Evolutionary conservation across 1,284 basidiomycete genomes (phyloP).

Genomic region (Schizophyllum commune): DNA sequence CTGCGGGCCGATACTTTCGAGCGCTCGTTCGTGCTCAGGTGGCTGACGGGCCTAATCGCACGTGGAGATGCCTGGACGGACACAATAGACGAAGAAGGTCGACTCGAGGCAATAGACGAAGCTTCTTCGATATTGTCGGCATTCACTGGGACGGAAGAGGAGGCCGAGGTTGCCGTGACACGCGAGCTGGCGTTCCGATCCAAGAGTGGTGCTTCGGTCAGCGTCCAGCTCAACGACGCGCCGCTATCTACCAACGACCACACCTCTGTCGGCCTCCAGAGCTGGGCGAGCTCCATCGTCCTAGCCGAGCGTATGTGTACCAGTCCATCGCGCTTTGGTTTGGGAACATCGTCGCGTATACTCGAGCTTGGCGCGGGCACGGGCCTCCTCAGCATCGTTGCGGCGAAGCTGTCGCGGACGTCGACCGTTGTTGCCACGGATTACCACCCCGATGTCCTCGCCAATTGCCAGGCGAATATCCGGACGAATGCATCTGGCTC

Average conservation of each 20-base stretch:
- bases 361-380: conserved; percentile 88
- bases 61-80: conserved; percentile 47
- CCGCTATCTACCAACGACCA: conserved; percentile 65
- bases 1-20: conserved; percentile 41
- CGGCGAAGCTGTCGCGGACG: conserved; percentile 46
- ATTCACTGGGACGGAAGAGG: conserved; percentile 36
- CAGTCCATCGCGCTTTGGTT: conserved; percentile 41
- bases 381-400: conserved; percentile 71
- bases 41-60: conserved; percentile 55
- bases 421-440: conserved; percentile 64
- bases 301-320: conserved; percentile 65
- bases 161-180: conserved; percentile 35
- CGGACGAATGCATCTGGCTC: conserved; percentile 35
- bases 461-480: conserved; percentile 64
- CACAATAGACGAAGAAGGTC: conserved; percentile 24
- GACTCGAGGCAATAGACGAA: conserved; percentile 35
- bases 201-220: conserved; percentile 16
- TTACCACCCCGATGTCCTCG: conserved; percentile 70
- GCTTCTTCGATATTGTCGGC: conserved; percentile 51
- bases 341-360: conserved; percentile 36
- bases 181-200: conserved; percentile 46
- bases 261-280: conserved; percentile 80
- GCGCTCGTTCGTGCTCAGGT: conserved; percentile 38
- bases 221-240: conserved; percentile 72
- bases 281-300: conserved; percentile 79